These are phyloP conservation scores for Crithidia bombi DNA, from an alignment of 208 protist genomes.

Conservation along the genomic window DNA sequence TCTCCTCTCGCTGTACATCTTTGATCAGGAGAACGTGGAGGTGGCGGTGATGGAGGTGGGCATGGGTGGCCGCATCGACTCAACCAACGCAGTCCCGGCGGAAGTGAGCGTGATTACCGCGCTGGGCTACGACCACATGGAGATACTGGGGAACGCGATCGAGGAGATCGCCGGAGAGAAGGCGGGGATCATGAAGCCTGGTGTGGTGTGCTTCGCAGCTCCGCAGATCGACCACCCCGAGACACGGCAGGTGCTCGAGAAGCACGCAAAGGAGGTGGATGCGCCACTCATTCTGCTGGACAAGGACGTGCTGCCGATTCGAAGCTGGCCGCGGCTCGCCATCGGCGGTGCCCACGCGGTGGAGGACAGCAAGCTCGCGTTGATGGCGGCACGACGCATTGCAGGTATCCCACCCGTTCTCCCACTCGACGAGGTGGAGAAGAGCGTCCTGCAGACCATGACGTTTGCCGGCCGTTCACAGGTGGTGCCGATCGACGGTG, in stretches of 20 bases:
- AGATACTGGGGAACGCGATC: conserved; percentile 94
- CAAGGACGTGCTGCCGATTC: conserved; percentile 65
- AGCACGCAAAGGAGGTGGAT: conserved; percentile 37
- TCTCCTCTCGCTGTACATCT: conserved; percentile 80
- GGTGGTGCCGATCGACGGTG: conserved; percentile 50
- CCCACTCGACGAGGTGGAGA: conserved; percentile 70
- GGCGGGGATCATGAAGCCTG: conserved; percentile 93
- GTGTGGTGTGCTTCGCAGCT: conserved; percentile 68
- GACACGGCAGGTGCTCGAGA: conserved; percentile 64
- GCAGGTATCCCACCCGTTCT: conserved; percentile 55
- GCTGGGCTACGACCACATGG: conserved; percentile 94
- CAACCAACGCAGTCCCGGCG: conserved; percentile 91
- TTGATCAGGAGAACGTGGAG: conserved; percentile 82
- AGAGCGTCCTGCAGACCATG: conserved; percentile 58
- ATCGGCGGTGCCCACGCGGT: conserved; percentile 80
- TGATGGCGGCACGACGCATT: conserved; percentile 73
- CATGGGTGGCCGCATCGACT: conserved; percentile 93
- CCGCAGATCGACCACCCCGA: conserved; percentile 76
- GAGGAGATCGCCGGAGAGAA: conserved; percentile 94
- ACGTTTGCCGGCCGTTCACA: conserved; percentile 84
- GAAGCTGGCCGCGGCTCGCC: conserved; percentile 67
- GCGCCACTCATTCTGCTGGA: conserved; percentile 70
- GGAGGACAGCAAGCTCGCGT: conserved; percentile 84
- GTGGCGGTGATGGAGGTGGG: conserved; percentile 94
- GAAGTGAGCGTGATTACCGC: conserved; percentile 92